Evolutionary conservation across 805 yeast genomes (phyloP).

Genomic region (Jamesozyma hellenica): DNA sequence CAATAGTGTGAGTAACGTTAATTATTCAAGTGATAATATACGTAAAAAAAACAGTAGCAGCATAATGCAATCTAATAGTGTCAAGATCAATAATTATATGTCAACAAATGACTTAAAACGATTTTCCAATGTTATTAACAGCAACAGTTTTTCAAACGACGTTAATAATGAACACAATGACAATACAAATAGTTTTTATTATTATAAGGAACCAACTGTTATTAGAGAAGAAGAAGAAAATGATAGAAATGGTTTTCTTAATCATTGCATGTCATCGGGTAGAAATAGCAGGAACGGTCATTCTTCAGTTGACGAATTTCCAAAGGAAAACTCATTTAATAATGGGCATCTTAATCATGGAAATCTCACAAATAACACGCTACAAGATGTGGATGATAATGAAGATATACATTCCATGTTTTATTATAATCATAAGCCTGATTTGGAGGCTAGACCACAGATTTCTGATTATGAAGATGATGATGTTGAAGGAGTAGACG

Average conservation of each 20-base stretch:
- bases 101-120: slow-evolving; percentile 3
- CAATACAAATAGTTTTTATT: not conserved
- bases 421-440: slow-evolving; percentile 26
- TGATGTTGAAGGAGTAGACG: slow-evolving; percentile 10
- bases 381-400: slow-evolving; percentile 6
- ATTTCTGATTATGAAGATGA: slow-evolving; percentile 27
- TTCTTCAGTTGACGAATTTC: not conserved
- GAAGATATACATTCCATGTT: slow-evolving; percentile 28
- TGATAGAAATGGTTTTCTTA: not conserved
- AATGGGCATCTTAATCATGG: not conserved
- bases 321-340: not conserved
- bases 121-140: not conserved
- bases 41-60: not conserved
- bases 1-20: not conserved
- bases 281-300: not conserved
- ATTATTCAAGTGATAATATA: not conserved
- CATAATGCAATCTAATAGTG: slow-evolving; percentile 3
- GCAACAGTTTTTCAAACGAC: not conserved
- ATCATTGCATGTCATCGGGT: not conserved
- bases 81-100: slow-evolving; percentile 5
- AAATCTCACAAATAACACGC: not conserved
- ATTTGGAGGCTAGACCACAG: slow-evolving; percentile 23
- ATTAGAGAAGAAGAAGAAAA: slow-evolving; percentile 15
- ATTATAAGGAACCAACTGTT: slow-evolving; percentile 7
- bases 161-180: not conserved